These are phyloP conservation scores for Acarospora socialis DNA, from an alignment of 2,329 filamentous ascomycete genomes.

Conservation along the genomic window DNA sequence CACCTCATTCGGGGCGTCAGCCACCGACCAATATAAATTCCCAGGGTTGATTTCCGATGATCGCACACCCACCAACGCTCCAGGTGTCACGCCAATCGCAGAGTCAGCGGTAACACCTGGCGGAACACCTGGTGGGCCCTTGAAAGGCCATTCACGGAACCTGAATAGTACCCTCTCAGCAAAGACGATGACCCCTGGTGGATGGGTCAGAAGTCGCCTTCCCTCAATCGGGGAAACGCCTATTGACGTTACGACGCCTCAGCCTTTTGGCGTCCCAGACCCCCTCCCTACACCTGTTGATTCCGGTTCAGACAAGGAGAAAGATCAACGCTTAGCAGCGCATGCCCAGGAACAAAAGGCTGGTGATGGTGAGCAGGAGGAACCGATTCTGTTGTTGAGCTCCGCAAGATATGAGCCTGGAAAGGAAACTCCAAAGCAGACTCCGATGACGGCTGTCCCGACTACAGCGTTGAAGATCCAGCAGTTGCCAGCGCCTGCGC, in stretches of 20 bases:
- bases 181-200: constrained; percentile 45
- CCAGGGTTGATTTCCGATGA: constrained; percentile 40
- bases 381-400: constrained; percentile 26
- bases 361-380: constrained; percentile 19
- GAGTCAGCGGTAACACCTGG: constrained; percentile 62
- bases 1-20: constrained; percentile 57
- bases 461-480: constrained; percentile 49
- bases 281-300: constrained; percentile 30
- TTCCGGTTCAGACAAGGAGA: constrained; percentile 35
- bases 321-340: constrained; percentile 17
- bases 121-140: constrained; percentile 50
- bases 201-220: constrained; percentile 49
- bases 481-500: constrained; percentile 53
- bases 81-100: constrained; percentile 76
- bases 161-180: constrained; percentile 58
- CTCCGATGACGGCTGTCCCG: constrained; percentile 50
- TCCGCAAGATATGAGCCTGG: constrained; percentile 32
- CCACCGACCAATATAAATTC: constrained; percentile 45
- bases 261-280: constrained; percentile 26
- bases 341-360: constrained; percentile 18
- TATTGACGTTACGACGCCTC: constrained; percentile 32
- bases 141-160: constrained; percentile 50
- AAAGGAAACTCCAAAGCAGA: constrained; percentile 25
- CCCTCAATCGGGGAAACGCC: constrained; percentile 65
- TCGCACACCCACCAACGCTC: constrained; percentile 58